Base-by-base conservation (phyloP, 2,329 filamentous ascomycete species). In the Fusarium beomiforme region DNA sequence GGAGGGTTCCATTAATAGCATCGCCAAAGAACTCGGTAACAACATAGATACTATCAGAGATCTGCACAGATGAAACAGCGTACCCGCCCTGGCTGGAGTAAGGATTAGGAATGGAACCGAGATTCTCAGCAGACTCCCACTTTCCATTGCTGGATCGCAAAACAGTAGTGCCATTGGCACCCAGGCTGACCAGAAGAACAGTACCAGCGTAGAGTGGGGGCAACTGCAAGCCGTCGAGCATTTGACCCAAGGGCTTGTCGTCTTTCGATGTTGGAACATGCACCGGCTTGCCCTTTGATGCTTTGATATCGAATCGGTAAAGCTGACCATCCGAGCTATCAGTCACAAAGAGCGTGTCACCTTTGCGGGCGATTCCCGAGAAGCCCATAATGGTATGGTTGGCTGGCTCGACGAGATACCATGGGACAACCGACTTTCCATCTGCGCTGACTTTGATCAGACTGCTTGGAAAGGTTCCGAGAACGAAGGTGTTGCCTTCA, bases 381-480 rank as follows among this genome's bases (percentile, higher is more conserved):
- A 54, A 59, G 6, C 67, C 68, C 9, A 50, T 9, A 8, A 44
- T 53, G 17, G 75, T 79, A 33, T 79, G 78, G n/a, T 77, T 69
- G 21, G 76, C 69, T 4, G 67, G 58, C 1, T 69, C 59, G 11
- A 75, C 76, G 4, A 79, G 68, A 66, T 81, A 82, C 80, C 81
- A 83, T 1, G 77, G 69, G 7, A 24, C 53, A 8, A 72, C 74
- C 8, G 67, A 62, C 6, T 68, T 67, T 4, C 80, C 80, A 53
- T 79, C 70, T 29, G 76, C 50, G 29, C 74, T 75, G 13, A 82
- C 76, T 17, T 78, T 77, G 47, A 82, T 65, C n/a, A 84, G 75
- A 9, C 78, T 80, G 23, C 79, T 79, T 0, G 81, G 81, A 11
- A 72, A 83, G 0, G 80, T 82, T 42, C 82, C 81, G 1, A 83